Evolutionary conservation across 805 yeast genomes (phyloP).

Genomic region (Kodamaea laetipori): DNA sequence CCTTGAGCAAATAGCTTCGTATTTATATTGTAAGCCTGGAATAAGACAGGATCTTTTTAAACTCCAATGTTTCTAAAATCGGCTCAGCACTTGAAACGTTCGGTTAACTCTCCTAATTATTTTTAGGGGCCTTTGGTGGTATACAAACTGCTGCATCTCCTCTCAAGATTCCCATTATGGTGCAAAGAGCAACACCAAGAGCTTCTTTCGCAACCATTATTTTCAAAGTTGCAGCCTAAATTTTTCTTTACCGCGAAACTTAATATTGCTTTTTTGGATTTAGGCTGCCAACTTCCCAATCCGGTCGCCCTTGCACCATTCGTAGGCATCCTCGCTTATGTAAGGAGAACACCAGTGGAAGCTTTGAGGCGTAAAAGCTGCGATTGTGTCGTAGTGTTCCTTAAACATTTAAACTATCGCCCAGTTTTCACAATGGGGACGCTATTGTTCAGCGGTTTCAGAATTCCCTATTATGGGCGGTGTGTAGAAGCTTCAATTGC

Average conservation of each 20-base stretch:
- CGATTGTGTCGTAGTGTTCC: no score
- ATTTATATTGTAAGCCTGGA: constrained; percentile 1
- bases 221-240: constrained; percentile 1
- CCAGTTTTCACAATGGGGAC: not conserved
- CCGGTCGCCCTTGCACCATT: not conserved
- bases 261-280: no score
- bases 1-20: not conserved
- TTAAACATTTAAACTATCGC: not conserved
- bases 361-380: not conserved
- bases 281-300: no score
- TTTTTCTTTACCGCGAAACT: not conserved
- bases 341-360: constrained; percentile 1
- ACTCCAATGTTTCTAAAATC: no score
- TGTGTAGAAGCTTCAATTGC: not conserved
- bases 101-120: no score
- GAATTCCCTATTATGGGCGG: not conserved
- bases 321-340: not conserved
- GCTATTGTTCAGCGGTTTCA: not conserved
- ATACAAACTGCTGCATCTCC: no score
- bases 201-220: no score
- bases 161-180: no score
- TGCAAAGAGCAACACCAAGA: no score
- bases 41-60: not conserved
- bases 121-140: no score
- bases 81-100: no score